These are phyloP conservation scores for Curvularia sp. DNA, from an alignment of 2,329 filamentous ascomycete species.

Conservation along the genomic window DNA sequence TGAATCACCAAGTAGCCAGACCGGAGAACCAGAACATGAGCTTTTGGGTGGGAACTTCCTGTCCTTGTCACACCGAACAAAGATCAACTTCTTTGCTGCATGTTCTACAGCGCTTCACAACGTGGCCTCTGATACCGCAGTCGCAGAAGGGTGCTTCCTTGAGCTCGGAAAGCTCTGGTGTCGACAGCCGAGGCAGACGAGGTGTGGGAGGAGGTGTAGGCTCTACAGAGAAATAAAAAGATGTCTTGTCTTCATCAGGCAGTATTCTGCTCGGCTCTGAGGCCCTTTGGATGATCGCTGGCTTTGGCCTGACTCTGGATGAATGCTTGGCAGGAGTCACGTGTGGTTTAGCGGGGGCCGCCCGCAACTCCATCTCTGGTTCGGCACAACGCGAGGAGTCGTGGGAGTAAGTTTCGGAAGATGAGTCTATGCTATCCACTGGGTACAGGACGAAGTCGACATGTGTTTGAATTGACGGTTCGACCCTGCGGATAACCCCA, in stretches of 20 bases:
- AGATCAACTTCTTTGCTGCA: constrained; percentile 21
- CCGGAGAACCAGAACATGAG: background rate
- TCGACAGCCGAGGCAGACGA: constrained; percentile 37
- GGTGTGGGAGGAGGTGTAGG: constrained; percentile 44
- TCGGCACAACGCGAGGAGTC: constrained; percentile 2
- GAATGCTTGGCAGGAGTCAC: constrained; percentile 19
- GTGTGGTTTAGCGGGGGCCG: constrained; percentile 11
- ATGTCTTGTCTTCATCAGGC: background rate
- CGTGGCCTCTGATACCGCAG: constrained; percentile 32
- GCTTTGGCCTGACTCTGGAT: constrained; percentile 22
- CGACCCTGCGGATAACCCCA: constrained; percentile 10
- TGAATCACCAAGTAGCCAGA: background rate
- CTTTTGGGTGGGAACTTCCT: background rate
- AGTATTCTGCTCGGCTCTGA: constrained; percentile 3
- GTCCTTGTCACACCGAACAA: constrained; percentile 1
- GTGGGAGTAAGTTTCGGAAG: background rate
- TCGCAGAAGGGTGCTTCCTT: constrained; percentile 43
- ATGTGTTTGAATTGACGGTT: constrained; percentile 6
- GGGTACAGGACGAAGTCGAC: constrained; percentile 15
- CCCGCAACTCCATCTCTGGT: background rate
- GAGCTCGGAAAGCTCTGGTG: constrained; percentile 45
- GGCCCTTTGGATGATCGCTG: constrained; percentile 25
- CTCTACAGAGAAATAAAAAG: constrained; percentile 1
- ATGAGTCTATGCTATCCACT: background rate
- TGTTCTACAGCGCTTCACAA: constrained; percentile 28